Percentiles rank a stretch among this genome's conserved stretches.
Evolutionary conservation across 805 yeast species (phyloP).

Genomic region (Wickerhamomyces subpelliculosus): DNA sequence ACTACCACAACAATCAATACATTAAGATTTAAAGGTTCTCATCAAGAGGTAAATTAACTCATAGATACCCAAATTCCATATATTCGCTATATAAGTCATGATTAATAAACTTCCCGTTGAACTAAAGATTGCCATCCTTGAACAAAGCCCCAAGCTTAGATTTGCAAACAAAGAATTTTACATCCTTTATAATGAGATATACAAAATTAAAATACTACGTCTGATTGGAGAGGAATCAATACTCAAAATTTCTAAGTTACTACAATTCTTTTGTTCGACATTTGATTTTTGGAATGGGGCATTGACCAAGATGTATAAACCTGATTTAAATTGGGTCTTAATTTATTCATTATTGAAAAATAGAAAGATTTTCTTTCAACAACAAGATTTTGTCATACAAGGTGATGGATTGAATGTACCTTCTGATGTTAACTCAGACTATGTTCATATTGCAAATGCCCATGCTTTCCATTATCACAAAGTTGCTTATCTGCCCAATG

Average conservation of each 20-base stretch:
- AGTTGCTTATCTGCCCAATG: slow-evolving; percentile 7
- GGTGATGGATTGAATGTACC: no score
- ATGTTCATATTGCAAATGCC: slow-evolving; percentile 3
- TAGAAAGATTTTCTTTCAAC: slow-evolving; percentile 46
- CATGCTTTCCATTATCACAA: slow-evolving; percentile 7
- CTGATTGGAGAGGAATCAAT: slow-evolving; percentile 4
- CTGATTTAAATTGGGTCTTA: slow-evolving; percentile 37
- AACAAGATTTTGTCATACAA: slow-evolving; percentile 29
- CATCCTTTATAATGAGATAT: slow-evolving; percentile 42
- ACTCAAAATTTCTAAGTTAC: neutral
- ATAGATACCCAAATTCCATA: no score
- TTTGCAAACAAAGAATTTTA: slow-evolving; percentile 38
- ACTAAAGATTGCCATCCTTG: slow-evolving; percentile 31
- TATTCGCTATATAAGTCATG: no score
- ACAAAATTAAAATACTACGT: slow-evolving; percentile 30
- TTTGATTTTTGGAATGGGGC: slow-evolving; percentile 30
- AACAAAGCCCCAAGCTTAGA: slow-evolving; percentile 26
- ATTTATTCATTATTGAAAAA: slow-evolving; percentile 44
- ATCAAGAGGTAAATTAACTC: no score
- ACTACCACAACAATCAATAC: no score
- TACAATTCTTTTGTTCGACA: neutral
- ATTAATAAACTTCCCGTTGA: slow-evolving; percentile 32
- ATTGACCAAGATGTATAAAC: slow-evolving; percentile 24
- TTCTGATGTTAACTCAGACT: neutral
- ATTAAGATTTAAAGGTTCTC: no score